Percentiles rank a stretch among this genome's conserved stretches.
Evolutionary conservation across 1,284 basidiomycete genomes (phyloP).

Genomic region (Hortiboletus rubellus): DNA sequence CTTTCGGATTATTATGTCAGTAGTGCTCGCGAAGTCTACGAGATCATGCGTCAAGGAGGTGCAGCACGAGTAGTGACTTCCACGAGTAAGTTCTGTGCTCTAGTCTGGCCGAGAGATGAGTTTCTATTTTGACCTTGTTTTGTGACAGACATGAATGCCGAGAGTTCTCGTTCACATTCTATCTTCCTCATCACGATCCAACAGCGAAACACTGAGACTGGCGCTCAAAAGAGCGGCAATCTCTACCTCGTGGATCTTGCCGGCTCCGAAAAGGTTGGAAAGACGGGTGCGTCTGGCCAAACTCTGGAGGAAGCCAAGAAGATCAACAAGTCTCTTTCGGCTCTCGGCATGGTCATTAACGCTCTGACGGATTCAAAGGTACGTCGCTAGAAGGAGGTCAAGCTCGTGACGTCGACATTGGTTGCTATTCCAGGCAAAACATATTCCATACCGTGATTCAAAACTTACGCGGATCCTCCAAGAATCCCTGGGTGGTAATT

Average conservation of each 20-base stretch:
- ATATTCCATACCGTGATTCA: conserved; percentile 98
- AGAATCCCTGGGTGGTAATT: conserved; percentile 99
- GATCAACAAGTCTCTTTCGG: conserved; percentile 98
- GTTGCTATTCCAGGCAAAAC: conserved; percentile 71
- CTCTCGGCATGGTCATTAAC: conserved; percentile 99
- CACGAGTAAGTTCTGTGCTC: conserved; percentile 68
- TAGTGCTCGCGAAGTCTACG: conserved; percentile 95
- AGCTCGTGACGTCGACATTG: conserved; percentile 6
- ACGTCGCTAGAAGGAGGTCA: conserved; percentile 20
- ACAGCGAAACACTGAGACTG: conserved; percentile 94
- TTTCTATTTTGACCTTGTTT: conserved; percentile 9
- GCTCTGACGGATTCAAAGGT: conserved; percentile 96
- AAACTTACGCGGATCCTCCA: conserved; percentile 99
- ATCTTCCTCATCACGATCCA: conserved; percentile 99
- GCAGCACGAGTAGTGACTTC: conserved; percentile 90
- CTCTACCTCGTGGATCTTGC: conserved; percentile 98
- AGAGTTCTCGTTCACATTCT: conserved; percentile 98
- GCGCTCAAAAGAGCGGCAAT: conserved; percentile 95
- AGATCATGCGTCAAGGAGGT: conserved; percentile 98
- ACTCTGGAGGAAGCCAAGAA: conserved; percentile 99
- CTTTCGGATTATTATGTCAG: conserved; percentile 98
- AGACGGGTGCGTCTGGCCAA: conserved; percentile 98
- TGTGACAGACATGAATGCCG: conserved; percentile 98
- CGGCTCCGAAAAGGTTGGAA: conserved; percentile 99
- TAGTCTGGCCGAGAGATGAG: neutral